Conservation (phyloP, 176 grass and related monocot species). For the Zea luxurians region DNA sequence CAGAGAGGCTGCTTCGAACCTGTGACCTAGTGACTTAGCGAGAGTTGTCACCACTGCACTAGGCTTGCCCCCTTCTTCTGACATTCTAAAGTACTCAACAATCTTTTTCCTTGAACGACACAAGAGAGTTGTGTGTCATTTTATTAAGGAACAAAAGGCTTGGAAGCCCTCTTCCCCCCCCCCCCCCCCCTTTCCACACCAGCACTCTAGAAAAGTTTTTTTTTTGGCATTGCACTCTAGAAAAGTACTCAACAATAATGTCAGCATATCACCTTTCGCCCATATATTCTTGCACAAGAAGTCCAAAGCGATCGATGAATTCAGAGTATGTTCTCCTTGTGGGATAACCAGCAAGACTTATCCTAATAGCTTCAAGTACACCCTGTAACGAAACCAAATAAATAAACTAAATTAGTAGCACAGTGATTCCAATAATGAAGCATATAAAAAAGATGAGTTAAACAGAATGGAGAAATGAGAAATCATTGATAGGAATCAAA, state of each 20-base stretch:
- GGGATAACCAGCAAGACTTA: conserved; percentile 96
- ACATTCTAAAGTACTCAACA: no score
- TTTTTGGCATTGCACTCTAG: no score
- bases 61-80: no score
- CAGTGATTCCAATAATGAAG: not conserved
- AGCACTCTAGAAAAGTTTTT: no score
- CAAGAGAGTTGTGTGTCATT: no score
- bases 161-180: no score
- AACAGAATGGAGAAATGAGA: conserved; percentile 31
- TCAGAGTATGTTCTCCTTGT: conserved; percentile 84
- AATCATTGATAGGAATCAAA: not conserved
- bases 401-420: conserved; percentile 8
- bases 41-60: no score
- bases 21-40: no score
- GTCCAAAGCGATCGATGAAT: conserved; percentile 82
- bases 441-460: conserved; percentile 11
- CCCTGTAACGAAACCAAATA: conserved; percentile 46
- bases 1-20: no score
- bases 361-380: conserved; percentile 91
- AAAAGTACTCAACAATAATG: not conserved
- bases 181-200: no score
- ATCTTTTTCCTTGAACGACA: no score
- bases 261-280: conserved; percentile 56
- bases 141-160: no score
- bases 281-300: conserved; percentile 65